Evolutionary conservation across 2,329 filamentous ascomycete genomes (phyloP), one percentile per base, ranked within the genome.

Genomic region (Bipolaris cookei): DNA sequence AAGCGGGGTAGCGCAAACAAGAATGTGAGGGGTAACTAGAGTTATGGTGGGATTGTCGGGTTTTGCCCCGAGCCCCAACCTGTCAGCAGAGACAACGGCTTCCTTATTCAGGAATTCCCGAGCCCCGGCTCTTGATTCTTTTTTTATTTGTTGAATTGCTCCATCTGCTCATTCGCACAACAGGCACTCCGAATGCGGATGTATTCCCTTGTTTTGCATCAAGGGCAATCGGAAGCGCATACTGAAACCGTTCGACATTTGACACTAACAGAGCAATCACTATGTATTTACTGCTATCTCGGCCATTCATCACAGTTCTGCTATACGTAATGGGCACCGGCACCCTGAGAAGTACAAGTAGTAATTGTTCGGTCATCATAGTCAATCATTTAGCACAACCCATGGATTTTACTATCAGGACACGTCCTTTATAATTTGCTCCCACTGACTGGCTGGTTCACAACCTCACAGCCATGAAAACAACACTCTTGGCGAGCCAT

Each of bases 21-120:
- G 47, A 45, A 10, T 41, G 53, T 56, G 53, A 56, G 53, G 53
- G 53, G 53, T 56, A 56, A 48, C 25, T 56, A 18, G 28, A 38
- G 21, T 14, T 51, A 11, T 49, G 30, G 52, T 55, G 52, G 52
- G 52, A 46, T 51, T 49, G 47, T 35, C 20, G 45, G 20, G 20
- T 32, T 49, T 32, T n/a, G 34, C 39, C 53, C 53, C 53, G 47
- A 39, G 32, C 47, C 18, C 47, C 52, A 32, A 45, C 21, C 38
- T 45, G 39, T 34, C 47, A 45, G 34, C 25, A 45, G 32, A 51
- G 46, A 6, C 42, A 18, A 25, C 53, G 47, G 47, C 47, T 52
- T 56, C 34, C 53, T 56, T 14, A 13, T 56, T 50, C 13, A 11
- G 41, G 53, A 1, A 13, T 20, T 51, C 1, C 53, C 47, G 53